Base-by-base conservation (phyloP, 441 rosid species). In the Corymbia citriodora region DNA sequence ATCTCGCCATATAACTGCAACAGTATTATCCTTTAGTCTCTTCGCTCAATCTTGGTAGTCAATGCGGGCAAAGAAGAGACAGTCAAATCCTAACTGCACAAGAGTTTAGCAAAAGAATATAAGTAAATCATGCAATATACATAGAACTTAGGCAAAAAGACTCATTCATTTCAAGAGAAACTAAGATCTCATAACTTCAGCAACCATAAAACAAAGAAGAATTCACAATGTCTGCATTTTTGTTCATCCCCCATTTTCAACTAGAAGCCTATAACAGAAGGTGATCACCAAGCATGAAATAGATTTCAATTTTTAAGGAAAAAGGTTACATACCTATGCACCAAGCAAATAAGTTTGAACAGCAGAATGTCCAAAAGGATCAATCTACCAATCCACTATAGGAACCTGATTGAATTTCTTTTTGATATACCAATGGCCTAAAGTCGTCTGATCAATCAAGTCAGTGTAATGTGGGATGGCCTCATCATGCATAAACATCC, bases 381-480 rank as follows among this genome's bases (percentile, higher is more conserved):
- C 97, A 21, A 96, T 96, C 92, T 96, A 96, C 97, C 97, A 96
- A 91, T 97, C 97, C 53, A 96, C 96, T 92, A 97, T 94, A 21
- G 97, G 97, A 89, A 93, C 91, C 93, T 94, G 95, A 90, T 94
- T 95, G 90, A 96, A 96, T 91, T 94, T 96, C 86, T 90, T 89
- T 92, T 94, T 96, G 92, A 96, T 95, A 89, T 94, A 96, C 90
- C 85, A 92, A 90, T 96, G 97, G 87, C 97, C 97, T 89, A 96
- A 91, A 55, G 97, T 95, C 25, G 97, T 96, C 94, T 96, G 97
- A 94, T 96, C 97, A 90, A 96, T 94, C 95, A 96, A 91, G 90
- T 96, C 97, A 90, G 95, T 91, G 88, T 94, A 96, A 92, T 94
- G 96, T 13, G 96, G 93, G 88, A 93, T 92, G 81, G 96, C 96